Evolutionary conservation across 805 yeast species (phyloP), one percentile per base, ranked within the genome.

Genomic region (Debaryomyces maramus): DNA sequence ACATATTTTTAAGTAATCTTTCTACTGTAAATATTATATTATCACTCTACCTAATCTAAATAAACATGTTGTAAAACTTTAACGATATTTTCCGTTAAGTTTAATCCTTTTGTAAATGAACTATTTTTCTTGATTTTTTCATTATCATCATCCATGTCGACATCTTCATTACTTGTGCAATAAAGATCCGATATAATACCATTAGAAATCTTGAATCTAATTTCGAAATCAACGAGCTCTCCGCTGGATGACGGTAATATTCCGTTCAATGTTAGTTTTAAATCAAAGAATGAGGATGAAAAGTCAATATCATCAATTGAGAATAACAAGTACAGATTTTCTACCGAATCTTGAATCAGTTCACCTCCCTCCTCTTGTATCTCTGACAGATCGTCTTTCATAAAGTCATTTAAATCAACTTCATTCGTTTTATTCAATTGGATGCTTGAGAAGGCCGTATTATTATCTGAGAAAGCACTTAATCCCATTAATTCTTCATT

Each of bases 401-500:
- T 44, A 32, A 65, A 61, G 2, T 52, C 46, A 4, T 59, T 65
- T 17, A 66, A 48, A 18, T 57, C 40, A 14, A 47, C 31, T 29
- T 39, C 48, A 16, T 35, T 39, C 11, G 50, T 47, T 33, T 53
- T 53, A 13, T 43, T 51, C 16, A 16, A 10, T 8, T 29, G 20
- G 13, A 18, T 15, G 26, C 51, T 45, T 5, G 49, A 50, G 35
- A 34, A 51, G 4, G 48, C 34, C n/a, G n/a, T n/a, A 3, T 55
- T 50, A n/a, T 49, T 54, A 14, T 60, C 63, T 3, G 61, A 45
- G 2, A 61, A 48, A 2, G 66, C 58, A 48, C 51, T 63, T 32
- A 70, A 50, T 6, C 66, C 64, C 15, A 63, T 40, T 9, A 69
- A 52, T 45, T 70, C 72, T 37, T 66, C 72, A 39, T 66, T 69